phyloP scores from a whole-genome alignment of 148 eudicot species.

The Cornus controversa region DNA sequence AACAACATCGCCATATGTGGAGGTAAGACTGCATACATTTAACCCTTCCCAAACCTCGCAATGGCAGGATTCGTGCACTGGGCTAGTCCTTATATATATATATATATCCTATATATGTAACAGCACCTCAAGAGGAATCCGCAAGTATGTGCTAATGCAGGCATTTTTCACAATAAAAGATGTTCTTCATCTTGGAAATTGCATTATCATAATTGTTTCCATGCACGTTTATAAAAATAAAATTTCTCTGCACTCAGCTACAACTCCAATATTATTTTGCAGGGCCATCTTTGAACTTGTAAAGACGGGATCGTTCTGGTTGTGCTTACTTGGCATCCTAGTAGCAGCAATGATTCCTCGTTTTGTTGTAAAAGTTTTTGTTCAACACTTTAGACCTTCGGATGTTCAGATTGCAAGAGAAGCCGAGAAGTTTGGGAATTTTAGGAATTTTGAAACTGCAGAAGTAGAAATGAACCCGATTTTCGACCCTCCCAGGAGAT shows the following conservation, averaged over 20 bases:
- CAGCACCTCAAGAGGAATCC: background rate
- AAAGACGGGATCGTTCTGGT: slow-evolving; percentile 54
- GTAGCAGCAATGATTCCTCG: slow-evolving; percentile 76
- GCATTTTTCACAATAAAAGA: background rate
- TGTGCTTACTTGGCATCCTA: slow-evolving; percentile 60
- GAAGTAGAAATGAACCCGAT: slow-evolving; percentile 73
- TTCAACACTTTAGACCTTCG: slow-evolving; percentile 49
- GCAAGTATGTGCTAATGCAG: background rate
- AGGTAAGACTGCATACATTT: too few relatives aligned
- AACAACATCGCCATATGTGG: too few relatives aligned
- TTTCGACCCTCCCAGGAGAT: slow-evolving; percentile 36
- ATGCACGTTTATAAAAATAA: background rate
- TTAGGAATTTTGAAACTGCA: slow-evolving; percentile 31
- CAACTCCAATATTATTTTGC: slow-evolving; percentile 20
- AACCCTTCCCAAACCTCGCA: too few relatives aligned
- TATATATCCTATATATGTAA: too few relatives aligned
- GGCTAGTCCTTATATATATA: background rate
- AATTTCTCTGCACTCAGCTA: background rate
- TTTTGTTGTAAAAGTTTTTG: slow-evolving; percentile 50
- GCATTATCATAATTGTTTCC: background rate
- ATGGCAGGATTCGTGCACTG: too few relatives aligned
- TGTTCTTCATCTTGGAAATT: background rate
- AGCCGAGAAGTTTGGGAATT: slow-evolving; percentile 71
- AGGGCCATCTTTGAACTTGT: slow-evolving; percentile 80
- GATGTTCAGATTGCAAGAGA: slow-evolving; percentile 88